These are phyloP conservation scores for Blattamonas nauphoetae DNA, from an alignment of 78 protist genomes.

Conservation along the genomic window DNA sequence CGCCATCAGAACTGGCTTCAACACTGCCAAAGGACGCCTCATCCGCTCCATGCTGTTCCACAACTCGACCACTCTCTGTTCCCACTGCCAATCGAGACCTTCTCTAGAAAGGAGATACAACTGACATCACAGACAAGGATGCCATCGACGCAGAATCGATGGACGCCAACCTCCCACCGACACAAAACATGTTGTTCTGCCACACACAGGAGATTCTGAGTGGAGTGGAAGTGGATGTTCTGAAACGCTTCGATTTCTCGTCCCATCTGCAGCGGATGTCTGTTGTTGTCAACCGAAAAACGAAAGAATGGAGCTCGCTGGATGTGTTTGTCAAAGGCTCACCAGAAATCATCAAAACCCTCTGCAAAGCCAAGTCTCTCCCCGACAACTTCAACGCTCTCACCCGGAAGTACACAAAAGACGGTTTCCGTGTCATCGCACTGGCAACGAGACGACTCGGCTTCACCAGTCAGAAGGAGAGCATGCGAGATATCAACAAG, in stretches of 20 bases:
- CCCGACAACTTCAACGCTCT: constrained; percentile 17
- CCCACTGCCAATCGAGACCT: too few species aligned
- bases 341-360: constrained; percentile 57
- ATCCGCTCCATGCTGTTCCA: constrained; percentile 56
- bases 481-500: too few species aligned
- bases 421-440: constrained; percentile 75
- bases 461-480: too few species aligned
- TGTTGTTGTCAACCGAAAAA: constrained; percentile 9
- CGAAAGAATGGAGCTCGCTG: not conserved
- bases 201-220: too few species aligned
- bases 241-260: constrained; percentile 38
- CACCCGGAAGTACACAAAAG: constrained; percentile 34
- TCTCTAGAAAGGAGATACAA: too few species aligned
- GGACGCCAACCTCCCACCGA: too few species aligned
- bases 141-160: too few species aligned
- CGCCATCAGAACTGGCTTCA: constrained; percentile 30
- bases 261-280: constrained; percentile 65
- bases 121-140: too few species aligned
- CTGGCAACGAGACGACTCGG: too few species aligned
- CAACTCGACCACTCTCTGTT: too few species aligned
- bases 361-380: constrained; percentile 21
- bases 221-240: too few species aligned
- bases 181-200: too few species aligned
- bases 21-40: constrained; percentile 59
- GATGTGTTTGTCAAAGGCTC: constrained; percentile 57